Percentiles rank a stretch among this genome's conserved stretches.
These are phyloP conservation scores for Monotropa hypopitys DNA, from an alignment of 179 eudicot species.

Conservation along the genomic window DNA sequence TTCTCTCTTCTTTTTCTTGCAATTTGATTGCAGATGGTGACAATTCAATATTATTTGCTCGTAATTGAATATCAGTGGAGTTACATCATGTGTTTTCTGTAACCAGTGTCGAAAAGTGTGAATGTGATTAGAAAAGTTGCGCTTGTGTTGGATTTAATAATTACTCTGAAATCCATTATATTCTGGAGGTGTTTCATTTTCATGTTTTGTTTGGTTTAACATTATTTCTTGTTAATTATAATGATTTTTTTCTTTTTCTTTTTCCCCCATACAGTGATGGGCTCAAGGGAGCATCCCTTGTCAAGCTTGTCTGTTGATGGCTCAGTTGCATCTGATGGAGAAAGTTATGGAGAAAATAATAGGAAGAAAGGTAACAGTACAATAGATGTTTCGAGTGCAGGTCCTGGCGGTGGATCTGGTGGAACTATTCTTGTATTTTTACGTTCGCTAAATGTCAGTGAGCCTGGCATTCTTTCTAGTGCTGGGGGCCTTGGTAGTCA, in stretches of 20 bases:
- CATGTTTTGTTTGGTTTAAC: not conserved
- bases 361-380: constrained; percentile 5
- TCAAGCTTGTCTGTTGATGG: constrained; percentile 62
- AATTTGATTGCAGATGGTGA: not conserved
- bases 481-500: constrained; percentile 78
- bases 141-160: not conserved
- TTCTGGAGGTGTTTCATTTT: not conserved
- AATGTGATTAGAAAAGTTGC: not conserved
- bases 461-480: constrained; percentile 62
- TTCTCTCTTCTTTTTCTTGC: not conserved
- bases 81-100: not conserved
- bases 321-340: constrained; percentile 72
- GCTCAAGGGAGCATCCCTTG: constrained; percentile 86
- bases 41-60: not conserved
- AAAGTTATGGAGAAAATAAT: constrained; percentile 33
- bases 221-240: too few species aligned
- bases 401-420: constrained; percentile 96
- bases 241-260: not conserved
- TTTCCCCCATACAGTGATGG: constrained; percentile 52
- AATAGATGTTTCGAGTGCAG: constrained; percentile 15
- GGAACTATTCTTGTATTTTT: constrained; percentile 82
- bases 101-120: not conserved
- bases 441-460: constrained; percentile 35
- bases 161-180: not conserved
- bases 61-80: not conserved